A percentile compares a stretch with the other conserved stretches of the same genome.
Evolutionary conservation across 2,329 filamentous ascomycete species (phyloP).

Genomic region (Phyllachora maydis): DNA sequence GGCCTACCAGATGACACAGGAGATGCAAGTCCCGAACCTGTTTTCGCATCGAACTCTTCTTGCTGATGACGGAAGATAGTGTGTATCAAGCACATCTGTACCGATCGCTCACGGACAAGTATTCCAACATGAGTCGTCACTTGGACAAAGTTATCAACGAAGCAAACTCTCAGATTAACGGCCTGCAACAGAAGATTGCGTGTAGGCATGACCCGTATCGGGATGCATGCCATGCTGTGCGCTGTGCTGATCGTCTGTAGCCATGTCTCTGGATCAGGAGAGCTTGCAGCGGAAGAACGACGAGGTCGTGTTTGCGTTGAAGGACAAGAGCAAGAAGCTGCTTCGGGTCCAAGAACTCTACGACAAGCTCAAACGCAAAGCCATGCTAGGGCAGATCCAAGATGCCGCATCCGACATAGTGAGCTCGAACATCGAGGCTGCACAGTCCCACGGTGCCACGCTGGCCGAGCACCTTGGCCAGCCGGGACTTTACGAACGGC

Average conservation of each 20-base stretch:
- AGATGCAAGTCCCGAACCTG: constrained; percentile 45
- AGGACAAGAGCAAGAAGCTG: constrained; percentile 50
- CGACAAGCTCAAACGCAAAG: constrained; percentile 34
- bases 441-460: constrained; percentile 1
- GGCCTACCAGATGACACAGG: constrained; percentile 68
- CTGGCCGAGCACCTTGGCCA: constrained; percentile 1
- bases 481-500: constrained; percentile 1
- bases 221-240: no score
- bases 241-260: constrained; percentile 12
- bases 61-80: constrained; percentile 16
- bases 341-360: constrained; percentile 47
- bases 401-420: constrained; percentile 29
- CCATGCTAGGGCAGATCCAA: constrained; percentile 31
- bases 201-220: constrained; percentile 24
- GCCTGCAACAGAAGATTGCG: constrained; percentile 41
- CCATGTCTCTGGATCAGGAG: constrained; percentile 40
- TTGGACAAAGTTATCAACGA: constrained; percentile 57
- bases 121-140: constrained; percentile 37
- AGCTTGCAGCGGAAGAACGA: constrained; percentile 49
- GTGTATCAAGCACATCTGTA: constrained; percentile 60
- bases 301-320: constrained; percentile 43
- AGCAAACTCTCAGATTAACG: constrained; percentile 51
- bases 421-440: constrained; percentile 11
- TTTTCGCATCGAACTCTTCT: background rate
- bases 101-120: constrained; percentile 54